These are phyloP conservation scores for Chaetomium cochliodes DNA, from an alignment of 495 filamentous ascomycete species.

Conservation along the genomic window DNA sequence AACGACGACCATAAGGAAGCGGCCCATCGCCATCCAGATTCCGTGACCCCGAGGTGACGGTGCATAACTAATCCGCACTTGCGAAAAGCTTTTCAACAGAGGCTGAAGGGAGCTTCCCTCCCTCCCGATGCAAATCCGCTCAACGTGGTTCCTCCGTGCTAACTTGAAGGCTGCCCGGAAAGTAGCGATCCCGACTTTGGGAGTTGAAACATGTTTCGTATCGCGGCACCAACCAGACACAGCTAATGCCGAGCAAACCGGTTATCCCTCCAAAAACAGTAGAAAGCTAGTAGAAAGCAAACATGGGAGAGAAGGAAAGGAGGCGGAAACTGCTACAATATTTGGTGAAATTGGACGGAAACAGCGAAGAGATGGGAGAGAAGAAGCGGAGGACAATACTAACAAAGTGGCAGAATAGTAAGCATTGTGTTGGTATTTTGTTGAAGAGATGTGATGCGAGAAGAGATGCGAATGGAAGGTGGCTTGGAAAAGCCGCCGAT, in stretches of 20 bases:
- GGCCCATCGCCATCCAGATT: background rate
- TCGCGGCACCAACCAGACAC: background rate
- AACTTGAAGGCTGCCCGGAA: background rate
- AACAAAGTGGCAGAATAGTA: background rate
- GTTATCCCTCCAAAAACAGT: background rate
- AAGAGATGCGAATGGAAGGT: conserved; percentile 4
- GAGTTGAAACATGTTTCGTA: conserved; percentile 30
- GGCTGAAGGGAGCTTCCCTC: background rate
- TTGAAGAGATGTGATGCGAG: background rate
- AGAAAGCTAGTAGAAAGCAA: background rate
- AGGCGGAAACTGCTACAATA: background rate
- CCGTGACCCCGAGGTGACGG: background rate
- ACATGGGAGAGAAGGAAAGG: background rate
- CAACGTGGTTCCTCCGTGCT: background rate
- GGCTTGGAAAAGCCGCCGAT: background rate
- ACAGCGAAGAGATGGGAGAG: background rate
- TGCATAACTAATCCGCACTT: conserved; percentile 1
- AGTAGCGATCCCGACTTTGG: background rate
- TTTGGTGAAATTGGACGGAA: background rate
- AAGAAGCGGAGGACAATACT: background rate
- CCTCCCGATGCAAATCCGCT: background rate
- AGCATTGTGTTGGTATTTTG: background rate
- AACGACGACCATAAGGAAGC: background rate
- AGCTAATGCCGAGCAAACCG: background rate
- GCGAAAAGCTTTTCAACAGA: conserved; percentile 4